A percentile compares a stretch with the other conserved stretches of the same genome.
These are phyloP conservation scores for Ophiobolus disseminans DNA, from an alignment of 2,329 filamentous ascomycete genomes.

Conservation along the genomic window DNA sequence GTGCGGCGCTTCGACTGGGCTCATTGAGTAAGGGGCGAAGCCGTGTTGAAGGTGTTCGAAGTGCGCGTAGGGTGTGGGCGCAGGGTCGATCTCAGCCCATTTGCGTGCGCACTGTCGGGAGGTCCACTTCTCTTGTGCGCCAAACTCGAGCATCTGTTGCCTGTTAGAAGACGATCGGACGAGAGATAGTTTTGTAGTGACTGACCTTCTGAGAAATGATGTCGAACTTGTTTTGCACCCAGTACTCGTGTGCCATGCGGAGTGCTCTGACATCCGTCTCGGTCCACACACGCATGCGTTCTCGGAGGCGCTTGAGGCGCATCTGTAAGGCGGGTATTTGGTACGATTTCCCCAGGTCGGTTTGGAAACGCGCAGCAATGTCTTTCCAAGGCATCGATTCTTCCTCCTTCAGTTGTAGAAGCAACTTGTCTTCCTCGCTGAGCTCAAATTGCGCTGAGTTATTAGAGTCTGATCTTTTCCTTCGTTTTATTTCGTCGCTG, in stretches of 20 bases:
- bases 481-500: constrained; percentile 46
- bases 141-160: constrained; percentile 60
- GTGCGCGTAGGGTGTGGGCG: constrained; percentile 42
- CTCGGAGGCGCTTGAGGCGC: constrained; percentile 60
- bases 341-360: constrained; percentile 56
- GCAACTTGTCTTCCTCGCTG: constrained; percentile 59
- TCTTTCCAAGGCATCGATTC: constrained; percentile 63
- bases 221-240: constrained; percentile 61
- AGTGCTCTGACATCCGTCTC: constrained; percentile 59
- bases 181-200: background rate
- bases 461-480: constrained; percentile 51
- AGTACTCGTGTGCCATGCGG: constrained; percentile 60
- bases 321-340: constrained; percentile 63
- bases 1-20: constrained; percentile 41
- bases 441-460: constrained; percentile 50
- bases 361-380: constrained; percentile 59
- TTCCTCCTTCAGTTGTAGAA: constrained; percentile 60
- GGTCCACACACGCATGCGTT: constrained; percentile 60
- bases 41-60: constrained; percentile 42
- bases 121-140: constrained; percentile 59
- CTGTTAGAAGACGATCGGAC: background rate
- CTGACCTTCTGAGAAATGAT: constrained; percentile 60
- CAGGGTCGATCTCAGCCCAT: constrained; percentile 56
- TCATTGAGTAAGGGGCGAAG: constrained; percentile 46
- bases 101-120: constrained; percentile 59